A percentile compares a stretch with the other conserved stretches of the same genome.
Conservation (phyloP, 1,139 yeast species). For the Kodamaea ohmeri region DNA sequence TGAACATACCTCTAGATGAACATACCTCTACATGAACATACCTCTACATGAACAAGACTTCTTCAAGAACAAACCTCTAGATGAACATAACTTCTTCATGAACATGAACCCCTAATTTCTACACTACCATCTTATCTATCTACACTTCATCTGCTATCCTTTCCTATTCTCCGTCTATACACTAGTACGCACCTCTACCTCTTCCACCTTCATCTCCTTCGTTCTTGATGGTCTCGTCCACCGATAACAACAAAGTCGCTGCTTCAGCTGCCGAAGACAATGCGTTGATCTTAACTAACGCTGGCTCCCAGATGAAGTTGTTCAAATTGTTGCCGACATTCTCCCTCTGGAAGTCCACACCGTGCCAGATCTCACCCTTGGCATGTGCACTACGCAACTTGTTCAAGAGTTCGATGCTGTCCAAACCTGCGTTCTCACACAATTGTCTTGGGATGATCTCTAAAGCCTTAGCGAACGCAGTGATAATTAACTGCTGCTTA, state of each 20-base stretch:
- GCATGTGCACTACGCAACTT: slow-evolving; percentile 91
- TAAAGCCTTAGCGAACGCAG: slow-evolving; percentile 90
- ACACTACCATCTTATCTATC: too few species aligned
- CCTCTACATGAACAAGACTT: too few species aligned
- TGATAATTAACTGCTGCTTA: slow-evolving; percentile 87
- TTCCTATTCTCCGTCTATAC: too few species aligned
- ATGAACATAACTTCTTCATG: too few species aligned
- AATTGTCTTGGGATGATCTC: slow-evolving; percentile 96
- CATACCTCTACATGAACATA: too few species aligned
- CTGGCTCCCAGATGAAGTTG: slow-evolving; percentile 96
- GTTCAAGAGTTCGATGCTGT: slow-evolving; percentile 88
- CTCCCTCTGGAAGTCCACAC: slow-evolving; percentile 87
- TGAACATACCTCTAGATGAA: too few species aligned
- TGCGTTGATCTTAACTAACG: slow-evolving; percentile 92
- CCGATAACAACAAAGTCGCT: slow-evolving; percentile 83
- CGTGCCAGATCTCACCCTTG: slow-evolving; percentile 87
- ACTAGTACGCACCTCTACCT: slow-evolving; percentile 57
- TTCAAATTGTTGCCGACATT: slow-evolving; percentile 80
- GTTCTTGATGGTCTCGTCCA: slow-evolving; percentile 92
- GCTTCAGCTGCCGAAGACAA: slow-evolving; percentile 97
- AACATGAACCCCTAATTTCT: too few species aligned
- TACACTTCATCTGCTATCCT: too few species aligned
- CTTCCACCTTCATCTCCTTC: slow-evolving; percentile 64
- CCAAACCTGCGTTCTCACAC: slow-evolving; percentile 97
- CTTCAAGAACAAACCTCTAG: too few species aligned